phyloP scores from a whole-genome alignment of 805 yeast species.

The Yarrowia sp. region DNA sequence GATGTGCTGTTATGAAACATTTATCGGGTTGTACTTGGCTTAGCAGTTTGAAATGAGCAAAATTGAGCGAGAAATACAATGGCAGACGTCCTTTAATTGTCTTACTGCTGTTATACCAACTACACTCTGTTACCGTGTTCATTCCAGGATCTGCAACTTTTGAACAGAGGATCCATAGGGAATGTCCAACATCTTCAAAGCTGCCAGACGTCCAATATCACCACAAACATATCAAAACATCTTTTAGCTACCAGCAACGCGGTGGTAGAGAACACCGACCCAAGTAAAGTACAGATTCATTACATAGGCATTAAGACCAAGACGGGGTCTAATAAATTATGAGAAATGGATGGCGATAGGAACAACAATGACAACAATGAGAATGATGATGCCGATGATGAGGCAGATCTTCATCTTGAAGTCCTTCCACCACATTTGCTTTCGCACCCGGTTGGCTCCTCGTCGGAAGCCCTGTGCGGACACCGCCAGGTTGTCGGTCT shows the following conservation, averaged over 20 bases:
- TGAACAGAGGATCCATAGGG: no score
- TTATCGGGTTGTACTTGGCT: no score
- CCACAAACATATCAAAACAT: background rate
- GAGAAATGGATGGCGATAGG: conserved; percentile 26
- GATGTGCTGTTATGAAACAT: background rate
- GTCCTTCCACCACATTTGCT: conserved; percentile 99
- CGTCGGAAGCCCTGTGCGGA: conserved; percentile 93
- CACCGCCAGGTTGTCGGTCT: conserved; percentile 87
- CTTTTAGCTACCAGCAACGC: background rate
- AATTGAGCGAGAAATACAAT: no score
- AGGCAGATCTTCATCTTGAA: conserved; percentile 93
- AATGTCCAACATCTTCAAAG: no score
- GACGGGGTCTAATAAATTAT: conserved; percentile 21
- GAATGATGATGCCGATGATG: conserved; percentile 71
- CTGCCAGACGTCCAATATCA: no score
- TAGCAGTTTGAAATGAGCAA: no score
- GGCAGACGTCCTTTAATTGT: no score
- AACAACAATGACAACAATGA: conserved; percentile 36
- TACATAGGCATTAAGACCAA: conserved; percentile 24
- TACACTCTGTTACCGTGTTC: no score
- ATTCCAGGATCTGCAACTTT: no score
- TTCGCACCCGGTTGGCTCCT: conserved; percentile 95
- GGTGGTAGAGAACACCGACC: background rate
- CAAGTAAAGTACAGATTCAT: conserved; percentile 22
- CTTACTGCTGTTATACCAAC: no score